Evolutionary conservation across 805 yeast genomes (phyloP), one percentile per base, ranked within the genome.

Genomic region (Zygoascus flipseniorum): DNA sequence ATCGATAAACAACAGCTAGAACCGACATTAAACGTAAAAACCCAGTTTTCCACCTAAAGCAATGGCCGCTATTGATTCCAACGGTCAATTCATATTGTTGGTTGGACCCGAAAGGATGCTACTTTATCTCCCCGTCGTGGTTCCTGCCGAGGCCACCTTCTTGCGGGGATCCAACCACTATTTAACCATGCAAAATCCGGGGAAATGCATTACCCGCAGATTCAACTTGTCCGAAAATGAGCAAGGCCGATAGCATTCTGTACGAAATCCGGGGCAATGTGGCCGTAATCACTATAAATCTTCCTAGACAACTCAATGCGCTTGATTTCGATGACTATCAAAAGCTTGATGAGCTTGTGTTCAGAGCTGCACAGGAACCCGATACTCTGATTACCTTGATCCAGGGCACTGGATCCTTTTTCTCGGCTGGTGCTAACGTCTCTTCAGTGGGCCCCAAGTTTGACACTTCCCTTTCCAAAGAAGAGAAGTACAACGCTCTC

Each of bases 351-450:
- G 73, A 77, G 53, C 70, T 76, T 11, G 69, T 89, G 11, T 80
- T 80, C 58, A 64, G 73, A 55, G 89, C 95, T 0, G 83, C 86
- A 54, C 65, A 70, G 5, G 83, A 86, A 54, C 79, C 80, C 23
- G 72, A 74, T 19, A 82, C 92, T 0, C 62, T 76, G 8, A 76
- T 80, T 23, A 89, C 96, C 1, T 70, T 86, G 49, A 68, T 89
- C 48, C 82, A 80, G 62, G 76, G 89, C 35, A 73, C 85, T 0
- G 96, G 96, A 0, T 74, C 83, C 54, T 85, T 78, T 65, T 89
- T 88, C 67, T 81, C 89, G 26, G 85, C 95, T 6, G 97, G 97
- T 26, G 97, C 96, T 19, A 78, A 86, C 50, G 74, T 71, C 48
- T 74, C 70, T 44, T 61, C 57, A 8, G 51, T 39, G 5, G 56